Evolutionary conservation across 257 asterid genomes (phyloP).

Genomic region (Solanum arcanum): DNA sequence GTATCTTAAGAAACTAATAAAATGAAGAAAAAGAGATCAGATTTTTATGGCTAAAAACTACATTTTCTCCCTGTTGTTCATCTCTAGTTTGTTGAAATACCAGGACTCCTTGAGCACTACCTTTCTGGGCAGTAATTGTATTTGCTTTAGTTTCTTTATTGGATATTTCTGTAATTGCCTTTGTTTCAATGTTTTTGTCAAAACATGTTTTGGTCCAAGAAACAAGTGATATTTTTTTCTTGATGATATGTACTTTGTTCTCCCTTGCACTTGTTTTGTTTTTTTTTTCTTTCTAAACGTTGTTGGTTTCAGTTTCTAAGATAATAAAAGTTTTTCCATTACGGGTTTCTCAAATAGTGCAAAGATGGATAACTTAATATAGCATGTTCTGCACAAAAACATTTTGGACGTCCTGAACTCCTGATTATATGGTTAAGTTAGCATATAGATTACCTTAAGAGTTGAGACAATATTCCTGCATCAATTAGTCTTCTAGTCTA

Average conservation of each 20-base stretch:
- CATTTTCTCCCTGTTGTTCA: constrained; percentile 27
- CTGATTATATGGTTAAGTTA: constrained; percentile 20
- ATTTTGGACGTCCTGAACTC: constrained; percentile 31
- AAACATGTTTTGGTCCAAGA: constrained; percentile 77
- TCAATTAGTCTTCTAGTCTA: not conserved
- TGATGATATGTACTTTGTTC: not conserved
- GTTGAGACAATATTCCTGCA: not conserved
- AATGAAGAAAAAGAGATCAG: not conserved
- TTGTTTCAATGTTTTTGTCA: constrained; percentile 40
- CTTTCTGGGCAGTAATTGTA: constrained; percentile 26
- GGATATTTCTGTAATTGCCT: constrained; percentile 29
- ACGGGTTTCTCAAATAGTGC: constrained; percentile 40
- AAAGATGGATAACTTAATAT: constrained; percentile 6
- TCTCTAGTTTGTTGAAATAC: constrained; percentile 18
- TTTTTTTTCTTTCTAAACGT: too few relatives aligned
- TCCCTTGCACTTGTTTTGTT: not conserved
- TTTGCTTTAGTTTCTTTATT: constrained; percentile 16
- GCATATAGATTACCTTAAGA: not conserved
- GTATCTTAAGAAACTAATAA: not conserved
- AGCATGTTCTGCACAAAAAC: constrained; percentile 46
- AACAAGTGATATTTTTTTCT: constrained; percentile 38
- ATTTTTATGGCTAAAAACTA: too few relatives aligned
- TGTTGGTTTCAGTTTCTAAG: too few relatives aligned
- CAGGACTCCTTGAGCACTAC: constrained; percentile 36
- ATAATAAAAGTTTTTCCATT: constrained; percentile 42